Evolutionary conservation across 306 rosid genomes (phyloP).

Genomic region (Coriaria nepalensis): DNA sequence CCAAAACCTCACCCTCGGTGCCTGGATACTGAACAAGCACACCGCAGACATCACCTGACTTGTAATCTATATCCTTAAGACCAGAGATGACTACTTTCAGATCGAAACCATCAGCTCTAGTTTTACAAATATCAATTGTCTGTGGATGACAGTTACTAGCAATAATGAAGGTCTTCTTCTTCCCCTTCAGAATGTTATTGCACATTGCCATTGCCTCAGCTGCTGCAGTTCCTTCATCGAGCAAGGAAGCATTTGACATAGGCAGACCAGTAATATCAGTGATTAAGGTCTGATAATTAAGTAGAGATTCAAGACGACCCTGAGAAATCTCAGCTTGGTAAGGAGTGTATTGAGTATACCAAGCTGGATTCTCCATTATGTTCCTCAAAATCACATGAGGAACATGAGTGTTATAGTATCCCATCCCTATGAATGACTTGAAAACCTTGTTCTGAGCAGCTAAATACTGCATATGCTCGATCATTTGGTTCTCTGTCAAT

Average conservation of each 20-base stretch:
- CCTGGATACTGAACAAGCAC: slow-evolving; percentile 99
- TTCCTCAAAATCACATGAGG: slow-evolving; percentile 95
- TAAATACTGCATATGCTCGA: slow-evolving; percentile 67
- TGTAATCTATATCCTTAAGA: slow-evolving; percentile 71
- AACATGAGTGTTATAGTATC: slow-evolving; percentile 79
- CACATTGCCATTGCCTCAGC: slow-evolving; percentile 99
- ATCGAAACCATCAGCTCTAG: slow-evolving; percentile 89
- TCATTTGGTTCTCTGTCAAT: slow-evolving; percentile 77
- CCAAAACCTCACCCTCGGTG: slow-evolving; percentile 94
- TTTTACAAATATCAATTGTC: slow-evolving; percentile 71
- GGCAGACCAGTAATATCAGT: slow-evolving; percentile 94
- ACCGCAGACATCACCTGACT: slow-evolving; percentile 88
- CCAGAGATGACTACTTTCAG: slow-evolving; percentile 53
- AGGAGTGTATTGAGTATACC: slow-evolving; percentile 98
- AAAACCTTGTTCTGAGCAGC: slow-evolving; percentile 75
- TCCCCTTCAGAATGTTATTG: slow-evolving; percentile 67
- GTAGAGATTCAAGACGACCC: slow-evolving; percentile 83
- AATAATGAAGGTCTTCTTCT: slow-evolving; percentile 83
- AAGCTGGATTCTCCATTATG: slow-evolving; percentile 93
- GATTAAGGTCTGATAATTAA: slow-evolving; percentile 73
- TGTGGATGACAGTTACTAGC: slow-evolving; percentile 89
- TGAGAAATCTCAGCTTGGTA: slow-evolving; percentile 99
- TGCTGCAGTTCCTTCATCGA: slow-evolving; percentile 98
- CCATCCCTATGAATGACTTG: slow-evolving; percentile 84
- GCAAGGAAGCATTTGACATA: slow-evolving; percentile 96